Base-by-base conservation (phyloP, 495 filamentous ascomycete genomes). In the Aspergillus biplanus region DNA sequence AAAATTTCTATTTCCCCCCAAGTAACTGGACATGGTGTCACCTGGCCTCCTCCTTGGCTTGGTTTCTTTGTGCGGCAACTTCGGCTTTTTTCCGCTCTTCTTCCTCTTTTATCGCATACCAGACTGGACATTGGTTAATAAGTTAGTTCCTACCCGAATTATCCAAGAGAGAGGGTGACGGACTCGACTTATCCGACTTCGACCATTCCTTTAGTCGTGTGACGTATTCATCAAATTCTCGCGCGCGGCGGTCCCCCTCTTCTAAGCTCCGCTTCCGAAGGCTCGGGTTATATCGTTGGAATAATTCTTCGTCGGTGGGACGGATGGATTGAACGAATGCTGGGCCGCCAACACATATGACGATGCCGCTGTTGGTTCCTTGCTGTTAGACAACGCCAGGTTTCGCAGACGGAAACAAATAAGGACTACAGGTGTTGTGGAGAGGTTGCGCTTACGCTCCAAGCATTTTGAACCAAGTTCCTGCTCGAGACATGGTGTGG, bases 281-380 rank as follows among this genome's bases (percentile, higher is more conserved):
- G 13, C 98, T 95, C 1, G 94, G 93, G 73, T 93, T 98, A 80
- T 97, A 98, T 74, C 83, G 87, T 82, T 93, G 83, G 80, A 96
- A 91, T 8, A 98, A 82, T 76, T 97, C 93, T 73, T 97, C 95
- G 66, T 97, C 92, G 7, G 91, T 87, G 4, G 96, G 95, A 55
- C 87, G 85, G 42, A 98, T 79, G 65, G 85, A 96, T 70, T 85
- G 80, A n/a, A 93, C 86, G 50, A 97, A 76, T 5, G 90, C 89
- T 34, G 94, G 94, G 31, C 95, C 95, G 44, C 95, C 95, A 64
- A 97, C 79, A 74, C 84, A 86, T 52, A 93, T 78, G 35, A 81
- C 79, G 34, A 78, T 81, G 52, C 88, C 89, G 48, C 93, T 97
- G 67, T 64, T 33, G 18, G 21, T 27, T 27, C 21, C 21, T 27